Evolutionary conservation across 805 yeast genomes (phyloP), one percentile per base, ranked within the genome.

Genomic region (Lachancea sp.): DNA sequence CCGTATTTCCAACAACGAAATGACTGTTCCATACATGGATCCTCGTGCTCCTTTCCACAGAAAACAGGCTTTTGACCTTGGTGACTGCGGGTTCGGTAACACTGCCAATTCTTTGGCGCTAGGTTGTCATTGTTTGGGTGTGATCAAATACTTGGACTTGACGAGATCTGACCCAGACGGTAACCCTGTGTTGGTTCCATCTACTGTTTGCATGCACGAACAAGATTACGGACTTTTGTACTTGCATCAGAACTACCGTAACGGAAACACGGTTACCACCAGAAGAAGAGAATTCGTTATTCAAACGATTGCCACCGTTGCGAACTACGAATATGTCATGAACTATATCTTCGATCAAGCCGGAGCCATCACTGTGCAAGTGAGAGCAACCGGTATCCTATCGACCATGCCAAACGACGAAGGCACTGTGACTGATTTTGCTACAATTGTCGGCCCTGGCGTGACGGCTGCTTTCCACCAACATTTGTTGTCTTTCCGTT

Each of bases 1-100:
- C 74, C 74, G 93, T 69, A 64, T 83, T 38, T 74, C 89, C 2
- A 67, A 84, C 54, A 78, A 85, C 45, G 95, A 85, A 67, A 85
- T 85, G 95, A 84, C 91, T 34, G 95, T 85, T 51, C 93, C 93
- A 29, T 85, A 85, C 60, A 90, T 87, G 63, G 91, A 85, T 63
- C 88, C 90, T 58, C 75, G 91, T 66, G 80, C 81, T 38, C 93
- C 93, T 51, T 81, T 74, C 70, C 89, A 83, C 68, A 77, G 91
- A 74, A 85, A 85, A 70, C 90, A 83, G 70, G 93, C 93, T 29
- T 85, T 85, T 55, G 93, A 85, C 66, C 73, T 85, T 59, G 93
- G 93, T 63, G 93, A 85, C 66, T 78, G 84, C 70, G 93, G 95
- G 17, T 84, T 84, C 51, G 93, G 93, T 66, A 76, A 71, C 52